Evolutionary conservation across 2,329 filamentous ascomycete species (phyloP), one percentile per base, ranked within the genome.

Genomic region (Fusarium falciforme): DNA sequence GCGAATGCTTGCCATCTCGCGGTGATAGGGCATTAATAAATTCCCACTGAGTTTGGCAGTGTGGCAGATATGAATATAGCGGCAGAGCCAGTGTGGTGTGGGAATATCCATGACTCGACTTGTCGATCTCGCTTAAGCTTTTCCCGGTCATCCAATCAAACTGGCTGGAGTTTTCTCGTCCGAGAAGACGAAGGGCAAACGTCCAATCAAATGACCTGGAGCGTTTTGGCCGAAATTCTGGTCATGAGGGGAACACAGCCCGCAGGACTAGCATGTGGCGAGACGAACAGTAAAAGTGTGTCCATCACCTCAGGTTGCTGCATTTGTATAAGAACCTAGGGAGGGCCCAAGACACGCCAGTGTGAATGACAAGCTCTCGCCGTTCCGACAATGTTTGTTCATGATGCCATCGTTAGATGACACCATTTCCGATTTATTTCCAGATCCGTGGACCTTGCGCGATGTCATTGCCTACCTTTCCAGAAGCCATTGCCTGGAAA

Each of bases 11-110:
- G 5, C 5, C 1, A 3, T 3, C 5, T n/a, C 2, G 9, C 0
- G 0, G 10, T 6, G 5, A 11, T 40, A 40, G 12, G n/a, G n/a
- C 5, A n/a, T 5, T 40, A 40, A 40, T 9, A 11, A 5, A n/a
- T 3, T 1, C 1, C 0, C 36, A 11, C 17, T 10, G 5, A 11
- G 9, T 5, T 3, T 6, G 8, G 1, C 3, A 2, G 7, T 40
- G 17, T 11, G 5, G 36, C 35, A 36, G 35, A 36, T 36, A 4
- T 16, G 8, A 36, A 1, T 9, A 36, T 36, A 36, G 14, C 35
- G 16, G 14, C 35, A 36, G 8, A 4, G 35, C 1, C 16, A 8
- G 35, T 17, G 35, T 17, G 35, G 35, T 38, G 36, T 38, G 16
- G 16, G 16, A n/a, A 16, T 8, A 17, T n/a, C 35, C 17, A n/a